These are phyloP conservation scores for Pleurotus giganteus DNA, from an alignment of 768 basidiomycete genomes.

Conservation along the genomic window DNA sequence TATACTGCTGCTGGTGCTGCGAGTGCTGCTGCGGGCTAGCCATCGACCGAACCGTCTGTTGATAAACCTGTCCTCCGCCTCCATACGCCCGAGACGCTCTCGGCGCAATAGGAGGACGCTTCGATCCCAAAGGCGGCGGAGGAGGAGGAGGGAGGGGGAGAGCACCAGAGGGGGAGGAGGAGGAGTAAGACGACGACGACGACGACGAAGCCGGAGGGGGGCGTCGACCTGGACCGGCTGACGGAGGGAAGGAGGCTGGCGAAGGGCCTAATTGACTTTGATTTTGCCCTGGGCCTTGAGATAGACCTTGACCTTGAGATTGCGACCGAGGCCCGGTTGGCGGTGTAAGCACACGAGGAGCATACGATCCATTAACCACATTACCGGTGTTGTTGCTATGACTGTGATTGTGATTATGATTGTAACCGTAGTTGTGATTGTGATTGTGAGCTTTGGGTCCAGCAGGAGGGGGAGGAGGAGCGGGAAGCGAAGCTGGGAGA, in stretches of 20 bases:
- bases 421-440: too few species aligned
- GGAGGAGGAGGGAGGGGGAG: slow-evolving; percentile 3
- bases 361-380: background rate
- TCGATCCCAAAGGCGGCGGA: slow-evolving; percentile 20
- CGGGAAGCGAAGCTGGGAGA: background rate
- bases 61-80: slow-evolving; percentile 11
- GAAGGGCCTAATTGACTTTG: too few species aligned
- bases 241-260: slow-evolving; percentile 21
- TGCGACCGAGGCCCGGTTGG: slow-evolving; percentile 50
- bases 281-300: too few species aligned
- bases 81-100: slow-evolving; percentile 16
- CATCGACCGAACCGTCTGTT: too few species aligned
- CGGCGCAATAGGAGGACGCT: slow-evolving; percentile 23
- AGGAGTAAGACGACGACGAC: background rate
- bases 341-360: slow-evolving; percentile 40
- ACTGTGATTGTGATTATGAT: too few species aligned
- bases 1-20: slow-evolving; percentile 28
- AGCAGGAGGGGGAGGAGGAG: slow-evolving; percentile 8
- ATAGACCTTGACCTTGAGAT: too few species aligned
- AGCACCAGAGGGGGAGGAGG: background rate
- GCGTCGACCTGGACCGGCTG: too few species aligned
- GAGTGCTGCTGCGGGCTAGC: too few species aligned
- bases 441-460: slow-evolving; percentile 28
- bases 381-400: too few species aligned
- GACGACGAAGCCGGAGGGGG: too few species aligned